Evolutionary conservation across 192 early-diverging fungal species (phyloP).

Genomic region (Coemansia reversa): DNA sequence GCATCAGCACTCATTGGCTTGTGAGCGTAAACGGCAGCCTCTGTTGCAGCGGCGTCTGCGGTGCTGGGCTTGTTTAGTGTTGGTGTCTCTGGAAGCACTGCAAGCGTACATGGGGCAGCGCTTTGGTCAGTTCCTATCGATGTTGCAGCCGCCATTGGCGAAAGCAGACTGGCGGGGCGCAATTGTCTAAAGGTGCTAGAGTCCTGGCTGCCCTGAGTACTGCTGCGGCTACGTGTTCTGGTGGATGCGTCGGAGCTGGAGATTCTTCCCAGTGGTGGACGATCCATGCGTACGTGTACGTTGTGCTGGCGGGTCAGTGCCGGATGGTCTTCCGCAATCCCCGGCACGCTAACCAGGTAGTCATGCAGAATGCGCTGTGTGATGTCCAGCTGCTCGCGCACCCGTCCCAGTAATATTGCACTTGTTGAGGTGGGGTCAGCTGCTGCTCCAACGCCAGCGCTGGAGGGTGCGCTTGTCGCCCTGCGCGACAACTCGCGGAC

Average conservation of each 20-base stretch:
- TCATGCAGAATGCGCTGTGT: slow-evolving; percentile 28
- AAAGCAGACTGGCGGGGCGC: slow-evolving; percentile 28
- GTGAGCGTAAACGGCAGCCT: background rate
- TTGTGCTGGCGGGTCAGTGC: slow-evolving; percentile 10
- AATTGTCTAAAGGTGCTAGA: slow-evolving; percentile 12
- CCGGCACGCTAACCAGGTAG: slow-evolving; percentile 28
- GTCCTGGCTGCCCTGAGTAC: slow-evolving; percentile 37
- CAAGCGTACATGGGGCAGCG: no score
- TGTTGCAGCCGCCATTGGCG: background rate
- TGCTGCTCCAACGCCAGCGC: background rate
- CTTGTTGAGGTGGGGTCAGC: background rate
- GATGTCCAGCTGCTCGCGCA: slow-evolving; percentile 36
- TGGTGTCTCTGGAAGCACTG: background rate
- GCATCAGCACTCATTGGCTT: no score
- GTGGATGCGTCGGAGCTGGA: no score
- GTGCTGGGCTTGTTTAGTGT: no score
- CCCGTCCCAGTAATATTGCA: slow-evolving; percentile 14
- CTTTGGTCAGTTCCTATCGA: background rate
- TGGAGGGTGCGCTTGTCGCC: slow-evolving; percentile 6
- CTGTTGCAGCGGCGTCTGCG: background rate
- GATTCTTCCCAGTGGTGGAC: background rate
- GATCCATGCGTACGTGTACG: background rate
- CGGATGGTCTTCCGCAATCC: slow-evolving; percentile 19
- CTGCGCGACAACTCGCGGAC: slow-evolving; percentile 43
- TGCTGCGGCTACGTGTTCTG: slow-evolving; percentile 27